Base-by-base conservation (phyloP, 192 early-diverging fungal genomes). In the Tieghemiomyces parasiticus region DNA sequence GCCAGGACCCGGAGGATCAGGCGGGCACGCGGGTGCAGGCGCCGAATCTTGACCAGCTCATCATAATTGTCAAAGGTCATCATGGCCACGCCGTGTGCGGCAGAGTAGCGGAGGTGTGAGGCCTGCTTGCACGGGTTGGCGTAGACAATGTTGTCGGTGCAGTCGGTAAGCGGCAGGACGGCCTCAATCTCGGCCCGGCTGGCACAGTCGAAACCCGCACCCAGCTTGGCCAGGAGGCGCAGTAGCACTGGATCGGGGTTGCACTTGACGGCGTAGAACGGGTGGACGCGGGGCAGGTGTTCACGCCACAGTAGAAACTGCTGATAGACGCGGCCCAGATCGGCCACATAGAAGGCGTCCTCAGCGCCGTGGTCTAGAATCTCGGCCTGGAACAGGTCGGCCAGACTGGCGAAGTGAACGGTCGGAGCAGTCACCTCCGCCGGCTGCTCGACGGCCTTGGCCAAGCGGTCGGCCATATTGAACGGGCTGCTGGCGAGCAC, bases 51-150 rank as follows among this genome's bases (percentile, higher is more conserved):
- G 77, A 78, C 73, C 2, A 99, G 83, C 70, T 99, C 96, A 73
- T 99, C 96, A 6, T 84, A 84, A 76, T 99, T 99, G 74, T 99
- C 96, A 78, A 99, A 99, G 22, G 96, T 99, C 90, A 99, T 92
- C 82, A 90, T 83, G 52, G 67, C 67, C 30, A 99, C 90, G 59
- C 85, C 82, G 51, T 82, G 76, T 28, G 70, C 68, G 26, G 72
- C 69, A 1, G 94, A 92, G 61, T 81, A 95, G 47, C 88, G 87
- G 67, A 99, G 81, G 72, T 94, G 95, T 4, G 93, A 92, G 51
- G 83, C 78, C 61, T 92, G 92, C 77, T 99, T 99, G 82, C 96
- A 99, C n/a, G 95, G 95, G 75, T 99, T 95, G 58, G 96, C 94
- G 59, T 94, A 99, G 60, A 99, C 94, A 68, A 99, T 88, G 46